A percentile compares a stretch with the other conserved stretches of the same genome.
Evolutionary conservation across 2,329 filamentous ascomycete species (phyloP).

Genomic region (Fusarium austroafricanum): DNA sequence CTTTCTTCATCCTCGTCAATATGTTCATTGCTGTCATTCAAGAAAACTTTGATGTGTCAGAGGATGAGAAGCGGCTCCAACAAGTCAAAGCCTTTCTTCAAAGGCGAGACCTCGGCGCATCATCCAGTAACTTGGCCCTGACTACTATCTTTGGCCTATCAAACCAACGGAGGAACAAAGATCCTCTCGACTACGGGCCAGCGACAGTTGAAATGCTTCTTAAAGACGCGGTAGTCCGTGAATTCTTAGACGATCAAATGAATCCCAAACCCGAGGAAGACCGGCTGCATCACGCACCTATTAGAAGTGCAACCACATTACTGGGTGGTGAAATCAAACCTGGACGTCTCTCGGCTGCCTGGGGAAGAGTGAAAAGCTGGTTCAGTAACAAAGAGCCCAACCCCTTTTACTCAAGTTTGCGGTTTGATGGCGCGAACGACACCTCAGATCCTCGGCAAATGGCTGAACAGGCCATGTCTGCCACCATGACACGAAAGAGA

Average conservation of each 20-base stretch:
- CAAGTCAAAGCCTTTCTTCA: conserved; percentile 96
- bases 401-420: conserved; percentile 86
- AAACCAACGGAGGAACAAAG: conserved; percentile 70
- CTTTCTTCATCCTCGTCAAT: conserved; percentile 96
- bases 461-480: conserved; percentile 89
- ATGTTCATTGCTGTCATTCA: conserved; percentile 99
- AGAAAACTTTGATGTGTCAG: conserved; percentile 98
- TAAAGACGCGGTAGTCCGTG: conserved; percentile 93
- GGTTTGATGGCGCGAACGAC: conserved; percentile 79
- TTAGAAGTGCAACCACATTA: conserved; percentile 49
- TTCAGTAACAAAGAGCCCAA: conserved; percentile 82
- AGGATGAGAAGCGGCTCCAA: conserved; percentile 96
- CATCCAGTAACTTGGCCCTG: conserved; percentile 79
- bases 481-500: conserved; percentile 83
- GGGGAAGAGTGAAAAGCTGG: conserved; percentile 68
- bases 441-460: conserved; percentile 86
- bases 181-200: conserved; percentile 91
- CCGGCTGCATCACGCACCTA: conserved; percentile 48
- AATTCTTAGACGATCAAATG: conserved; percentile 81
- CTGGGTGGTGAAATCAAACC: conserved; percentile 62
- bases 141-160: conserved; percentile 75
- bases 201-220: conserved; percentile 96
- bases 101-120: conserved; percentile 83
- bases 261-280: conserved; percentile 47
- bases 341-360: conserved; percentile 69